phyloP scores from a whole-genome alignment of 805 yeast genomes.

The Lachancea quebecensis region DNA sequence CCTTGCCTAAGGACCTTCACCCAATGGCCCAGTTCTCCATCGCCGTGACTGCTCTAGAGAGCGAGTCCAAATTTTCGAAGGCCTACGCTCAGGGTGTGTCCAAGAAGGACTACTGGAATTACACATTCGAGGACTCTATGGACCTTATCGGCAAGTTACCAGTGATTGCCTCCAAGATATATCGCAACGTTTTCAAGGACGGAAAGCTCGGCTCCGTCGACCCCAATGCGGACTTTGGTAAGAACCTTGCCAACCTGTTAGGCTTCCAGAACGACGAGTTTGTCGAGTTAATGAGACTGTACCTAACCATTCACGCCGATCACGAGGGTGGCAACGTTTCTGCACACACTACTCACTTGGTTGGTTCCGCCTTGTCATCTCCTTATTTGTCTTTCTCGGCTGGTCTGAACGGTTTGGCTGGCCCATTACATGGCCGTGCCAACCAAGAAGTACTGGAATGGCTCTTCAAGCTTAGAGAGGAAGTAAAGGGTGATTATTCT shows the following conservation, averaged over 20 bases:
- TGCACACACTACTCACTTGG: conserved; percentile 75
- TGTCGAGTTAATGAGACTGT: conserved; percentile 72
- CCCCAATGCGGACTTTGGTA: conserved; percentile 56
- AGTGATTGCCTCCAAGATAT: conserved; percentile 72
- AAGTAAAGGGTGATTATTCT: conserved; percentile 57
- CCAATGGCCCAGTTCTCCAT: conserved; percentile 89
- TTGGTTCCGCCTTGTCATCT: conserved; percentile 73
- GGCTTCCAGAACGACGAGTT: conserved; percentile 61
- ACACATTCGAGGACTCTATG: conserved; percentile 73
- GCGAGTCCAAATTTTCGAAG: conserved; percentile 77
- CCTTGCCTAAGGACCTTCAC: conserved; percentile 68
- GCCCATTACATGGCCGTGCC: conserved; percentile 81
- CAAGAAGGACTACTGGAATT: conserved; percentile 80
- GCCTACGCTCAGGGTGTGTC: conserved; percentile 79
- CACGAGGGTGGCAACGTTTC: conserved; percentile 87
- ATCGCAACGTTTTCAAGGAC: conserved; percentile 78
- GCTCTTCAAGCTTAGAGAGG: conserved; percentile 59
- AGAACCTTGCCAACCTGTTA: conserved; percentile 52
- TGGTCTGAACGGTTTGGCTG: conserved; percentile 77
- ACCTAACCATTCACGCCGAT: conserved; percentile 76
- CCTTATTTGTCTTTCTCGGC: conserved; percentile 72
- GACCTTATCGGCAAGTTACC: conserved; percentile 79
- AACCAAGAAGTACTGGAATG: conserved; percentile 83
- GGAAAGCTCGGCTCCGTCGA: conserved; percentile 55
- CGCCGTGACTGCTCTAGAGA: conserved; percentile 74